Base-by-base conservation (phyloP, 2,329 filamentous ascomycete species). In the Aureobasidium sp. region DNA sequence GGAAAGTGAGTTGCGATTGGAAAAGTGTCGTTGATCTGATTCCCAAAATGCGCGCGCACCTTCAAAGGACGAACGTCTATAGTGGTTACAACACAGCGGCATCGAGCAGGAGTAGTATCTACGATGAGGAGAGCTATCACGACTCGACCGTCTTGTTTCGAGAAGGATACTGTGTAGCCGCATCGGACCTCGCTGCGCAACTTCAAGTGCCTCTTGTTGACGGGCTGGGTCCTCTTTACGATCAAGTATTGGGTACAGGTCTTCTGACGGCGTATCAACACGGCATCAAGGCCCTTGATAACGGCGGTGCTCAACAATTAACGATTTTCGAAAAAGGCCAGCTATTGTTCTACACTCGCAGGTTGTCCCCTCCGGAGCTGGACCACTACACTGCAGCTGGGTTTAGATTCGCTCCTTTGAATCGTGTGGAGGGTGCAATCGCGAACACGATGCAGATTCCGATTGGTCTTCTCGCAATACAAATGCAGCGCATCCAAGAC, bases 141-240 rank as follows among this genome's bases (percentile, higher is more conserved):
- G 82, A 90, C 63, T 93, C 93, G 71, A 87, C 90, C 37, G 77
- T 86, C 17, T 80, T 92, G 1, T 91, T 96, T 71, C 85, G 90
- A 27, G 89, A 95, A 70, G 79, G 92, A 11, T 96, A 95, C 72
- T 95, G 90, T 69, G 80, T 90, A 11, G 88, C 90, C 2, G 90
- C 91, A 0, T 79, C 85, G 6, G 83, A 86, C n/a, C 81, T 96
- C 8, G 88, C 91, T 0, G 79, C 82, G 14, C 82, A 84, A 58
- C 78, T 92, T 65, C 83, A 84, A 63, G 82, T 83, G 45, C 74
- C 93, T 1, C 79, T 82, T 7, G 47, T 50, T 5, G 79, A 60
- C 17, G 33, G 85, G 4, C 74, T 89, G 8, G 90, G 90, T 5
- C 42, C 59, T 37, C 77, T 94, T 1, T 93, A 88, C 76, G 88